Evolutionary conservation across 2,329 filamentous ascomycete species (phyloP), one percentile per base, ranked within the genome.

Genomic region (Cercospora janseana): DNA sequence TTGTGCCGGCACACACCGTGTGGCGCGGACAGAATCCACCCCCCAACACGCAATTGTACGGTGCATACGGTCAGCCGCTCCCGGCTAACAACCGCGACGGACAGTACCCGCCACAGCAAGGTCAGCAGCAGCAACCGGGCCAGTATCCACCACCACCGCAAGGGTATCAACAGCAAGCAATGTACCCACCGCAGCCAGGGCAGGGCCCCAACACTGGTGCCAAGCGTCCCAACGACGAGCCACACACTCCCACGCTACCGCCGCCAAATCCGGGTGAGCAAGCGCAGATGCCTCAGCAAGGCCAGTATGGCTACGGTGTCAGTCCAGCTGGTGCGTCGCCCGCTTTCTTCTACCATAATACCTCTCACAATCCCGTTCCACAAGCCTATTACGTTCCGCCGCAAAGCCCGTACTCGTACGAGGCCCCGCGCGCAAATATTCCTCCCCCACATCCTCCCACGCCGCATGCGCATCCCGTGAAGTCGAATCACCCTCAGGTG

Each of bases 1-100:
- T 88, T 63, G 85, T 88, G 26, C 85, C 85, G 6, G 84, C 83
- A 7, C 82, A 87, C 65, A 82, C 84, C 5, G 81, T 83, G 51
- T 86, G 71, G 69, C 72, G 74, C 35, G 73, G 73, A 16, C 64
- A 66, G 51, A 65, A 67, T 23, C 72, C 73, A 42, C 73, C 72
- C 23, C 61, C 64, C 6, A 66, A 66, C 46, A 58, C 63, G 28
- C 68, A 69, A 59, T 70, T 77, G 78, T 77, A 75, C 59, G 75
- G 75, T 53, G 74, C 75, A 21, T 76, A 75, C 51, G 75, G 75
- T 26, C 74, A 77, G 60, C 75, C 75, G 24, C 70, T 77, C 23
- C 73, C 72, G 18, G 62, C 63, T 42, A 59, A 62, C 37, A 62
- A 61, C 20, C 60, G 58, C 15, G 60, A 66, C 38, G 57, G 55